phyloP scores from a whole-genome alignment of 179 eudicot species.

The Silene coronaria region DNA sequence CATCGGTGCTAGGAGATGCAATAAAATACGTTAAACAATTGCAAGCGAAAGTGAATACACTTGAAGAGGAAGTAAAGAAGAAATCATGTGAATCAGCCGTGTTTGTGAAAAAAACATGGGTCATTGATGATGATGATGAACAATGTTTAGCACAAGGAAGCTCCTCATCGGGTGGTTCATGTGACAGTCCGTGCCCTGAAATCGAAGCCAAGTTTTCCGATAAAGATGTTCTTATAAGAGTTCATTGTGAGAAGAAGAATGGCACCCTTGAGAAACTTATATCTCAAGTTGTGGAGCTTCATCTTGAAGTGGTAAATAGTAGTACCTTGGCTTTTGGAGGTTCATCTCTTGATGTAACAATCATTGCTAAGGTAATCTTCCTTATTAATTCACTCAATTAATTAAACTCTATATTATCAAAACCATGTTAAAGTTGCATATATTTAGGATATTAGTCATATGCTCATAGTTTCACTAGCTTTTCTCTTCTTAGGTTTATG shows the following conservation, averaged over 20 bases:
- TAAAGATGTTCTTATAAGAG: constrained; percentile 50
- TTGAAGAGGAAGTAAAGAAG: constrained; percentile 55
- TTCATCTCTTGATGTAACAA: constrained; percentile 46
- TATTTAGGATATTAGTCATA: too few relatives aligned
- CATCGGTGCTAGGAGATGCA: constrained; percentile 69
- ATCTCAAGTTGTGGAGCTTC: constrained; percentile 46
- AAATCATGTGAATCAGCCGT: constrained; percentile 43
- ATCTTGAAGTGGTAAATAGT: constrained; percentile 43
- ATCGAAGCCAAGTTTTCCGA: constrained; percentile 50
- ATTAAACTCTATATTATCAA: too few relatives aligned
- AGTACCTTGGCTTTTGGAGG: constrained; percentile 47
- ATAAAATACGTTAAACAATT: constrained; percentile 60
- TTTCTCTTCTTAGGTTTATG: too few relatives aligned
- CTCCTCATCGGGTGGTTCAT: constrained; percentile 6
- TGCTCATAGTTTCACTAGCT: too few relatives aligned
- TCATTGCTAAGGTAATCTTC: constrained; percentile 50
- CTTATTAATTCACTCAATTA: neutral
- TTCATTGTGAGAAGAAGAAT: constrained; percentile 54
- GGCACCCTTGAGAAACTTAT: constrained; percentile 43
- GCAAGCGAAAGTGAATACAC: constrained; percentile 57
- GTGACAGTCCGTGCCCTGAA: constrained; percentile 41
- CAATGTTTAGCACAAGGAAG: constrained; percentile 26
- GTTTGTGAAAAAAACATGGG: constrained; percentile 36
- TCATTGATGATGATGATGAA: constrained; percentile 20
- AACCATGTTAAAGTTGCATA: too few relatives aligned